phyloP scores from a whole-genome alignment of 306 rosid genomes.

The Begonia fuchsioides region DNA sequence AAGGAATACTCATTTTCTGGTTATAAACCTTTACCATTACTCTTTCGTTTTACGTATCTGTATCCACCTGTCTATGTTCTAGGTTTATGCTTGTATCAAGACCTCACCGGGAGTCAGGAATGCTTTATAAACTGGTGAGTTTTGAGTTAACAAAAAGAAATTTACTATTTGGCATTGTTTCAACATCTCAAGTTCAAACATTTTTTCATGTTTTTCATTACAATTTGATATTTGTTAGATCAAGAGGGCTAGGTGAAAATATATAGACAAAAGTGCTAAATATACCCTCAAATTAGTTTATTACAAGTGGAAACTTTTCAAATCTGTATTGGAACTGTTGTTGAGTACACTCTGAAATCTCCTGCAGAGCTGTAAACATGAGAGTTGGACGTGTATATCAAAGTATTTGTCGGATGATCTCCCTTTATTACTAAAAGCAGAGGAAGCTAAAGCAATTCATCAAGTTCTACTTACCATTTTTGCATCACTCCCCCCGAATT shows the following conservation, averaged over 20 bases:
- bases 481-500: conserved; percentile 62
- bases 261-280: too few relatives aligned
- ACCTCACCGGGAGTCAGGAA: conserved; percentile 78
- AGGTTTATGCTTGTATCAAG: conserved; percentile 93
- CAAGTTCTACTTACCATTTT: conserved; percentile 41
- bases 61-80: conserved; percentile 8
- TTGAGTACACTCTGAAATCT: not conserved
- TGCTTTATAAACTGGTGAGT: conserved; percentile 84
- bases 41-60: too few relatives aligned
- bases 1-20: too few relatives aligned
- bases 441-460: conserved; percentile 38
- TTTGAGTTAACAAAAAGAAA: not conserved
- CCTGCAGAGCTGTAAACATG: conserved; percentile 91
- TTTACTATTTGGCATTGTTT: not conserved
- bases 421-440: conserved; percentile 57
- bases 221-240: too few relatives aligned
- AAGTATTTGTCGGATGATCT: conserved; percentile 64
- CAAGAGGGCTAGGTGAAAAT: too few relatives aligned
- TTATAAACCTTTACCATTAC: too few relatives aligned
- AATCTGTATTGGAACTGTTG: not conserved
- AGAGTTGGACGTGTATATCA: conserved; percentile 70
- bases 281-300: too few relatives aligned
- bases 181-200: too few relatives aligned
- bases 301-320: not conserved
- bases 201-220: too few relatives aligned